phyloP scores from a whole-genome alignment of 2,329 filamentous ascomycete species.

The Penicillium aurantiogriseum region DNA sequence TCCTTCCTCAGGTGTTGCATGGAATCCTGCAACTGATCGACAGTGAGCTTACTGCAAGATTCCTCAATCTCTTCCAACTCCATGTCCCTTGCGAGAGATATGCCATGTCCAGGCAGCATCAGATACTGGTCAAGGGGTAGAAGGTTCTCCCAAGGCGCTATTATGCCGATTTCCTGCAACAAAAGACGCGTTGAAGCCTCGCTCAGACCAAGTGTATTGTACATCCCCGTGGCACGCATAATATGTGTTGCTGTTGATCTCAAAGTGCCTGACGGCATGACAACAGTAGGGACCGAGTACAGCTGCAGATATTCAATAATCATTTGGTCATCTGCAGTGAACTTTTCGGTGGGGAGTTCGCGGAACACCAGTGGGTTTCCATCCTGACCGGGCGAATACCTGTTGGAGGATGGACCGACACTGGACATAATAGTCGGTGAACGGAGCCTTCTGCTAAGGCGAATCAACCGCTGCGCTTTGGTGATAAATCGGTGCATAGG shows the following conservation, averaged over 20 bases:
- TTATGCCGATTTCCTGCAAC: constrained; percentile 60
- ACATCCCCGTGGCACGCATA: constrained; percentile 57
- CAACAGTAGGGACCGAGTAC: constrained; percentile 47
- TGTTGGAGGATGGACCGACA: constrained; percentile 42
- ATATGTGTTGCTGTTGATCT: constrained; percentile 55
- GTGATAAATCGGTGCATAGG: constrained; percentile 45
- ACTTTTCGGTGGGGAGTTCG: constrained; percentile 40
- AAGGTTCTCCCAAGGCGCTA: constrained; percentile 59
- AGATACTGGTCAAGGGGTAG: constrained; percentile 52
- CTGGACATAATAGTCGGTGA: constrained; percentile 44
- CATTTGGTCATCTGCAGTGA: constrained; percentile 50
- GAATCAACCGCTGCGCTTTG: constrained; percentile 45
- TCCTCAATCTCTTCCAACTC: constrained; percentile 33
- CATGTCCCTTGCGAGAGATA: constrained; percentile 32
- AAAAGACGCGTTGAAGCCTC: constrained; percentile 49
- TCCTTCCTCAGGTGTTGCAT: constrained; percentile 59
- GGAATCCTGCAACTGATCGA: constrained; percentile 46
- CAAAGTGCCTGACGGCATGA: constrained; percentile 42
- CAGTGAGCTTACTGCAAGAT: constrained; percentile 26
- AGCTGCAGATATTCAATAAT: constrained; percentile 58
- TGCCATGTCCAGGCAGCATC: constrained; percentile 49
- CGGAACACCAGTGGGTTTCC: constrained; percentile 30
- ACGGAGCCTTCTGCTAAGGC: constrained; percentile 42
- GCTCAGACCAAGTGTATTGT: constrained; percentile 44
- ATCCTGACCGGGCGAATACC: constrained; percentile 27